Base-by-base conservation (phyloP, 306 rosid genomes). In the Morella rubra region DNA sequence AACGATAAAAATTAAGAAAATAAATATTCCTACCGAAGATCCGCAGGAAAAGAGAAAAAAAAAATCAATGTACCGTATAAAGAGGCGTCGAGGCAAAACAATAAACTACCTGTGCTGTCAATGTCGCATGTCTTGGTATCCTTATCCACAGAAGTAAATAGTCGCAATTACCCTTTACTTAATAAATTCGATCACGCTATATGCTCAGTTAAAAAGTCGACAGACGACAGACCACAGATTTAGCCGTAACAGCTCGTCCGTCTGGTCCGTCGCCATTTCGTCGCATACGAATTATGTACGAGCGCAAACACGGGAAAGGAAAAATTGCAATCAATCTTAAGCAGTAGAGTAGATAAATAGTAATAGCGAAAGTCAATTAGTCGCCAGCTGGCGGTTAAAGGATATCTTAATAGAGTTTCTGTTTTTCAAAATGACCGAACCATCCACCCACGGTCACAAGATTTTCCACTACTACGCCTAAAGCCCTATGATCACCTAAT, bases 361-460 rank as follows among this genome's bases (percentile, higher is more conserved):
- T 24, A 59, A 59, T 3, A 16, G 2, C 37, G 37, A 32, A 40
- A 64, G 47, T 37, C 46, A 42, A 42, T 37, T 12, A 62, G 47
- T 46, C 18, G 79, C 64, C 79, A 80, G 65, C 64, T 68, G 79
- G 74, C 75, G 15, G 53, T 50, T 71, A 71, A 59, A 45, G 37
- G 56, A 3, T 8, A n/a, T 18, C 40, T 12, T 15, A 2, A 8
- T 12, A 24, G 15, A 66, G 45, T 51, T 42, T 7, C 61, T 2
- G 9, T 40, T 68, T 72, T 22, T 16, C 74, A 55, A 73, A 12
- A 55, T 40, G 20, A 74, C 44, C 24, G 12, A 55, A 61, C 4
- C 58, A 70, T 37, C 49, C 19, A 27, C 37, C 0, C 12, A 32
- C 1, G 4, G 44, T 22, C 75, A 81, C 72, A 82, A 73, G 20